A percentile compares a stretch with the other conserved stretches of the same genome.
Evolutionary conservation across 2,329 filamentous ascomycete species (phyloP).

Genomic region (Colletotrichum spaethianum): DNA sequence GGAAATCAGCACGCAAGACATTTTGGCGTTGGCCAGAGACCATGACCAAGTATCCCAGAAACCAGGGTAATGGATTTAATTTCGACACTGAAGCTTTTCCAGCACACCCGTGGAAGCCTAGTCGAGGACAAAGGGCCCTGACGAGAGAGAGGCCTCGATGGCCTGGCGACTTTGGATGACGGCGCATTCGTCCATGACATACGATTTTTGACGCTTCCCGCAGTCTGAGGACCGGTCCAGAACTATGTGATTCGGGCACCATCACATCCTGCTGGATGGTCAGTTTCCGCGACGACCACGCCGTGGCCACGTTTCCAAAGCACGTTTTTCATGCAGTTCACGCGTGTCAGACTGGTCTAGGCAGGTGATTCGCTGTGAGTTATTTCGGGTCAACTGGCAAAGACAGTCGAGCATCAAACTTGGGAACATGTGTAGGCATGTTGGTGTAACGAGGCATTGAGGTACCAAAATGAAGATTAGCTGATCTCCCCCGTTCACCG

Average conservation of each 20-base stretch:
- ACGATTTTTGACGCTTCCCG: background rate
- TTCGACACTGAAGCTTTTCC: background rate
- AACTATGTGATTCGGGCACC: background rate
- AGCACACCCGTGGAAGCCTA: background rate
- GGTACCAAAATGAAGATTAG: background rate
- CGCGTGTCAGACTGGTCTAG: background rate
- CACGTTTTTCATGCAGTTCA: background rate
- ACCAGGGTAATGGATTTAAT: background rate
- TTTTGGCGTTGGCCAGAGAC: background rate
- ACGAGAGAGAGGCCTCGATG: background rate
- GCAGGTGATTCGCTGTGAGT: background rate
- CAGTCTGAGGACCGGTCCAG: background rate
- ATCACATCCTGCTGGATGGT: background rate
- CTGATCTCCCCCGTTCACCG: background rate
- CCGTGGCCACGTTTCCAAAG: background rate
- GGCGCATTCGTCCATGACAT: slow-evolving; percentile 12
- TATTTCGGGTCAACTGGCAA: no score
- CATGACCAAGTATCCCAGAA: background rate
- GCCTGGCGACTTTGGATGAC: background rate
- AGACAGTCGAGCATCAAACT: background rate
- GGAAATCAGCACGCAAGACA: background rate
- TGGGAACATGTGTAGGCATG: background rate
- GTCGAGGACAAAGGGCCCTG: background rate
- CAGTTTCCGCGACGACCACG: background rate
- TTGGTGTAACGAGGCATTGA: background rate